Evolutionary conservation across 805 yeast species (phyloP).

Genomic region (Saccharomycopsis javanensis): DNA sequence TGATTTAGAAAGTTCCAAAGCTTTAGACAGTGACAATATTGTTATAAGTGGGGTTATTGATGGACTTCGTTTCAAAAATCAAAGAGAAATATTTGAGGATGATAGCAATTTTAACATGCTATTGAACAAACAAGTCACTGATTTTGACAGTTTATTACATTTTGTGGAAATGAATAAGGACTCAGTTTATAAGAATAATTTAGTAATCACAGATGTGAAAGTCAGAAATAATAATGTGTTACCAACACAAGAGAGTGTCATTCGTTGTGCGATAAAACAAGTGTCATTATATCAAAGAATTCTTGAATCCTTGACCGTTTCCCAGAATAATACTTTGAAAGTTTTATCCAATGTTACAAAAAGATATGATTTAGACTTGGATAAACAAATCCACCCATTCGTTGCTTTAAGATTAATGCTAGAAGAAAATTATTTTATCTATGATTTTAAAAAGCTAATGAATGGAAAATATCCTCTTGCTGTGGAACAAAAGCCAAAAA

Average conservation of each 20-base stretch:
- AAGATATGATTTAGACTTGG: slow-evolving; percentile 39
- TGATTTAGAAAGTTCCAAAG: background rate
- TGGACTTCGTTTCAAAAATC: slow-evolving; percentile 22
- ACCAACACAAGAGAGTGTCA: slow-evolving; percentile 43
- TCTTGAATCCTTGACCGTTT: slow-evolving; percentile 25
- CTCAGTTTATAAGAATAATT: slow-evolving; percentile 16
- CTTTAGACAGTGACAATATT: slow-evolving; percentile 24
- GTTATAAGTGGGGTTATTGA: slow-evolving; percentile 61
- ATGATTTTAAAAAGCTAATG: slow-evolving; percentile 36
- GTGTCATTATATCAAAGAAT: slow-evolving; percentile 49
- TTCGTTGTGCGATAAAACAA: slow-evolving; percentile 45
- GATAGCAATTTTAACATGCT: slow-evolving; percentile 21
- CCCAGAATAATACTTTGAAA: slow-evolving; percentile 28
- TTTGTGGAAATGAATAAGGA: slow-evolving; percentile 19
- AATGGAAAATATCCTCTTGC: background rate
- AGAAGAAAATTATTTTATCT: slow-evolving; percentile 28
- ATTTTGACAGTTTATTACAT: slow-evolving; percentile 17
- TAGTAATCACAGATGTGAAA: slow-evolving; percentile 48
- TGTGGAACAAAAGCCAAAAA: background rate
- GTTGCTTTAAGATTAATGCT: slow-evolving; percentile 32
- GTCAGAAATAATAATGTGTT: slow-evolving; percentile 38
- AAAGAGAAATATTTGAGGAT: background rate
- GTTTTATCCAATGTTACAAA: slow-evolving; percentile 37
- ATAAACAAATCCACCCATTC: slow-evolving; percentile 37
- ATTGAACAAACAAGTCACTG: slow-evolving; percentile 19